Percentiles rank a stretch among this genome's conserved stretches.
Evolutionary conservation across 257 asterid genomes (phyloP).

Genomic region (Rehmannia glutinosa): DNA sequence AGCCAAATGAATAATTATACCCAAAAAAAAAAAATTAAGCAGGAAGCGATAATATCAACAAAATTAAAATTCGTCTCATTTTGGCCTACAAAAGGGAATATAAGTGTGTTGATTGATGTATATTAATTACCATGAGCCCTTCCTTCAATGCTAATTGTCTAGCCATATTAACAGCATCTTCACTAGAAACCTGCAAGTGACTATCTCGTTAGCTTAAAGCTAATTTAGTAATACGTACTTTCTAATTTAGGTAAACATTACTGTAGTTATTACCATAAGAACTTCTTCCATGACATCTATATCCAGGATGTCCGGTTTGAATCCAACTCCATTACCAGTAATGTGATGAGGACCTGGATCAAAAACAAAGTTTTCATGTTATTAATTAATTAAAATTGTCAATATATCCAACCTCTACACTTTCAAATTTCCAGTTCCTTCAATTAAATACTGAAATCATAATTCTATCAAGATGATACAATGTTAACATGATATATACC

Average conservation of each 20-base stretch:
- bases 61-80: neutral
- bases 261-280: conserved; percentile 56
- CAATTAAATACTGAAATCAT: neutral
- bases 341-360: conserved; percentile 89
- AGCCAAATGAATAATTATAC: neutral
- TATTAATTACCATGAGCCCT: conserved; percentile 95
- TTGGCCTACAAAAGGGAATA: neutral
- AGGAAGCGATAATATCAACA: too few relatives aligned
- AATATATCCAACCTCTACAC: too few relatives aligned
- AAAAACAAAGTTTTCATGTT: neutral
- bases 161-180: conserved; percentile 89
- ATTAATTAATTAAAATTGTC: too few relatives aligned
- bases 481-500: conserved; percentile 36
- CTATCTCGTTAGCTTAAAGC: neutral
- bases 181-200: conserved; percentile 74
- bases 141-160: conserved; percentile 83
- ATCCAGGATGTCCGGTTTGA: conserved; percentile 93
- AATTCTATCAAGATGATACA: neutral
- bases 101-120: neutral
- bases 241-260: neutral
- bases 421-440: neutral
- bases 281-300: conserved; percentile 99
- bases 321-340: conserved; percentile 99
- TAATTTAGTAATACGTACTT: neutral
- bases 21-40: too few relatives aligned